Evolutionary conservation across 805 yeast species (phyloP).

Genomic region (Starmerella vitae): DNA sequence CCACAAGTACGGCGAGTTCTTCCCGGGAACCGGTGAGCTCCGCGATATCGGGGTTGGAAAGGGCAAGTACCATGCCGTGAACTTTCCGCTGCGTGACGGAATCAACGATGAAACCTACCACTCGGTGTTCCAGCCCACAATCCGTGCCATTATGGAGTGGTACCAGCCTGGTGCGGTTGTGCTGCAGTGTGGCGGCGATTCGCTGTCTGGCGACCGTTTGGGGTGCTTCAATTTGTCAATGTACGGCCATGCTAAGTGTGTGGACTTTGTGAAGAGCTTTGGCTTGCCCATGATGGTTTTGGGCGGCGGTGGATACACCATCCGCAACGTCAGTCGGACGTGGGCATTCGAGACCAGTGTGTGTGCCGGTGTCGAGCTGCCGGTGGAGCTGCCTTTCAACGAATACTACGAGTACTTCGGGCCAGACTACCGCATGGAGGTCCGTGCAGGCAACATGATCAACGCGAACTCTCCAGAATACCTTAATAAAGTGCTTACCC

Average conservation of each 20-base stretch:
- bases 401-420: conserved; percentile 96
- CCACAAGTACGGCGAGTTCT: conserved; percentile 91
- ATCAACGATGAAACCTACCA: conserved; percentile 89
- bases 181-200: conserved; percentile 95
- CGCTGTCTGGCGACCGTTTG: conserved; percentile 79
- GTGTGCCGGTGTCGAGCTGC: conserved; percentile 43
- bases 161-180: conserved; percentile 90
- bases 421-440: conserved; percentile 91
- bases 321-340: conserved; percentile 81
- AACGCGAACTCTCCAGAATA: conserved; percentile 92
- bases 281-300: conserved; percentile 81
- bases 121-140: conserved; percentile 45
- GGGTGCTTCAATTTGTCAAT: conserved; percentile 91
- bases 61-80: conserved; percentile 78
- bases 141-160: conserved; percentile 80
- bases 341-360: conserved; percentile 93
- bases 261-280: conserved; percentile 72
- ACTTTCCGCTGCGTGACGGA: conserved; percentile 89
- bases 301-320: conserved; percentile 98
- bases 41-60: conserved; percentile 80
- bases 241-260: conserved; percentile 92
- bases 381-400: conserved; percentile 68
- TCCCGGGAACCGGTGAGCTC: conserved; percentile 93
- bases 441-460: conserved; percentile 90
- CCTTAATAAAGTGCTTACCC: conserved; percentile 66